Evolutionary conservation across 805 yeast species (phyloP), one percentile per base, ranked within the genome.

Genomic region (Monosporozyma siamensis): DNA sequence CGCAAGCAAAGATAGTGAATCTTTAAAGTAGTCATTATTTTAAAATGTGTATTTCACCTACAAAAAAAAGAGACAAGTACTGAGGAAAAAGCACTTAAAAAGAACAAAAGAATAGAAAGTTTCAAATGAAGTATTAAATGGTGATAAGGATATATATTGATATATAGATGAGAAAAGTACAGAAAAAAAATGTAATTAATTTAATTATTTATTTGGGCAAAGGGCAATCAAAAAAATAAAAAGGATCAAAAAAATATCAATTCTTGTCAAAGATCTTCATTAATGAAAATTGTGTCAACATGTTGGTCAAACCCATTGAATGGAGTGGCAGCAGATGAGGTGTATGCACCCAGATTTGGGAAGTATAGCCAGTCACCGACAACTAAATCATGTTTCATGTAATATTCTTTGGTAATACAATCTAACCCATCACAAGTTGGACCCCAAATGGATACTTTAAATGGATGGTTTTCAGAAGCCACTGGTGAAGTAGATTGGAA

Each of bases 341-440:
- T 89, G 66, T 90, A 90, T 15, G 98, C 97, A 14, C 98, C 98
- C 44, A 84, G 63, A 51, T 79, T 70, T 25, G 80, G 70, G 66
- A 90, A 89, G 63, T 79, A 86, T 44, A 90, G 59, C 97, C 97
- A 90, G 61, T 90, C 97, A 7, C 97, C 97, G 34, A 83, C 81
- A 17, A 70, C 68, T 35, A 87, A 78, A 31, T 78, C 77, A 42
- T 73, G 69, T 15, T 79, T 69, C 54, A 90, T 68, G 27, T 51
- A 53, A 46, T 77, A 67, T 29, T 67, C 69, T 38, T 68, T 61
- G 15, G 82, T 61, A 44, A 90, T 77, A 61, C 95, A 82, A 63
- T 90, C 98, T 48, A 90, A 70, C 3, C 97, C 97, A 65, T 90
- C 98, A 67, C 98, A 90, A 15, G 97, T 90, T 36, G 97, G 98